These are phyloP conservation scores for Xylaria sp. DNA, from an alignment of 2,329 filamentous ascomycete genomes.

Conservation along the genomic window DNA sequence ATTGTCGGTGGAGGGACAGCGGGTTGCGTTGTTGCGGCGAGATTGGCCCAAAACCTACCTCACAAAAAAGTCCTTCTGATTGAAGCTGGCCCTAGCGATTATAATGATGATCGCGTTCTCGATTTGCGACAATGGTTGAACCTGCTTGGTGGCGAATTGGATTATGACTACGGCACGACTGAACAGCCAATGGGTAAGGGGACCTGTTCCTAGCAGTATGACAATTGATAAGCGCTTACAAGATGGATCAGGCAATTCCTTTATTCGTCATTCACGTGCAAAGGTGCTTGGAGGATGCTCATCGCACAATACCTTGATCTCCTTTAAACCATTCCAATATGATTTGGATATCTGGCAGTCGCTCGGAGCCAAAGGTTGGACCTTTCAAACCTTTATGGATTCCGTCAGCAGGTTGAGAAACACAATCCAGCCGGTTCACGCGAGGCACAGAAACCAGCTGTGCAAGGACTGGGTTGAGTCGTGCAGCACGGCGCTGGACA, in stretches of 20 bases:
- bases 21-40: slow-evolving; percentile 81
- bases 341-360: slow-evolving; percentile 85
- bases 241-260: slow-evolving; percentile 71
- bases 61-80: slow-evolving; percentile 82
- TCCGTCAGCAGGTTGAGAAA: slow-evolving; percentile 84
- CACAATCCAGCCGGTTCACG: slow-evolving; percentile 87
- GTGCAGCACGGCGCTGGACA: slow-evolving; percentile 77
- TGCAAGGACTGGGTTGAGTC: slow-evolving; percentile 89
- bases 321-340: slow-evolving; percentile 88
- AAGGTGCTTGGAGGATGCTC: slow-evolving; percentile 94
- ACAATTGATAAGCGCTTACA: slow-evolving; percentile 32
- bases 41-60: slow-evolving; percentile 82
- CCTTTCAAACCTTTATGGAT: slow-evolving; percentile 82
- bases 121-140: slow-evolving; percentile 87
- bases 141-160: slow-evolving; percentile 83
- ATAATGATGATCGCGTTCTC: slow-evolving; percentile 84
- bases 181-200: slow-evolving; percentile 78
- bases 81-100: slow-evolving; percentile 89
- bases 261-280: slow-evolving; percentile 89
- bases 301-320: slow-evolving; percentile 92
- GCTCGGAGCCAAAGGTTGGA: slow-evolving; percentile 83
- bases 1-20: slow-evolving; percentile 86
- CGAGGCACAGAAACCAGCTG: slow-evolving; percentile 84
- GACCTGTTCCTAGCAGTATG: not conserved
- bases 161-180: slow-evolving; percentile 89